Percentiles rank a stretch among this genome's conserved stretches.
These are phyloP conservation scores for Rhizoclosmatium sp. DNA, from an alignment of 192 early-diverging fungal genomes.

Conservation along the genomic window DNA sequence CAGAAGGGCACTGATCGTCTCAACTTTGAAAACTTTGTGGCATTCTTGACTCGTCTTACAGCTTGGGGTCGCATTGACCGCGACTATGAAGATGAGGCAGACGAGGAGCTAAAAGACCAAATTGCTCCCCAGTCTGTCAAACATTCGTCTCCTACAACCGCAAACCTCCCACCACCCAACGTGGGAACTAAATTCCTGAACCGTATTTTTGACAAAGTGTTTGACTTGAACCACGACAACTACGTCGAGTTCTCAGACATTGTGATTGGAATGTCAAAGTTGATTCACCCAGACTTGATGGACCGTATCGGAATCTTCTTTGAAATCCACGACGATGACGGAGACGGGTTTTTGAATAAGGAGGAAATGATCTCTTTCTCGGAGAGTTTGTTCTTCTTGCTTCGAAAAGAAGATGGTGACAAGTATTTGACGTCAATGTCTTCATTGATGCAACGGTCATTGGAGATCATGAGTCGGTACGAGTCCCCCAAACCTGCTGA, in stretches of 20 bases:
- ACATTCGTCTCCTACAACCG: neutral
- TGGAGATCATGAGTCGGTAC: slow-evolving; percentile 58
- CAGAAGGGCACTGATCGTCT: slow-evolving; percentile 68
- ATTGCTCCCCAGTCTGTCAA: neutral
- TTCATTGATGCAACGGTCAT: slow-evolving; percentile 69
- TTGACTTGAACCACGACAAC: slow-evolving; percentile 60
- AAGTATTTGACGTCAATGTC: slow-evolving; percentile 65
- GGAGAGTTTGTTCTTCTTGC: slow-evolving; percentile 85
- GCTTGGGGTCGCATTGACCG: slow-evolving; percentile 53
- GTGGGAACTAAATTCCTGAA: slow-evolving; percentile 46
- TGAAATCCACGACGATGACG: slow-evolving; percentile 76
- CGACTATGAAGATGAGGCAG: slow-evolving; percentile 47
- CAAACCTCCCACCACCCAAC: slow-evolving; percentile 18
- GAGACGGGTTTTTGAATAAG: slow-evolving; percentile 69
- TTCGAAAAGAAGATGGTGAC: slow-evolving; percentile 65
- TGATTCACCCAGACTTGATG: slow-evolving; percentile 81
- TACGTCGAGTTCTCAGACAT: slow-evolving; percentile 80
- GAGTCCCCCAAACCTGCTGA: neutral
- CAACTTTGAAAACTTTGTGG: slow-evolving; percentile 78
- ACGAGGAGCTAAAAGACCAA: slow-evolving; percentile 29
- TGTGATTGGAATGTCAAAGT: slow-evolving; percentile 77
- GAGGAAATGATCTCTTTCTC: slow-evolving; percentile 85
- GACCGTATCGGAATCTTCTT: slow-evolving; percentile 84
- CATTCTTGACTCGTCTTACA: slow-evolving; percentile 50
- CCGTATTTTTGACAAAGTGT: slow-evolving; percentile 56